Percentiles rank a stretch among this genome's conserved stretches.
These are phyloP conservation scores for Candida ortonii DNA, from an alignment of 805 yeast genomes.

Conservation along the genomic window DNA sequence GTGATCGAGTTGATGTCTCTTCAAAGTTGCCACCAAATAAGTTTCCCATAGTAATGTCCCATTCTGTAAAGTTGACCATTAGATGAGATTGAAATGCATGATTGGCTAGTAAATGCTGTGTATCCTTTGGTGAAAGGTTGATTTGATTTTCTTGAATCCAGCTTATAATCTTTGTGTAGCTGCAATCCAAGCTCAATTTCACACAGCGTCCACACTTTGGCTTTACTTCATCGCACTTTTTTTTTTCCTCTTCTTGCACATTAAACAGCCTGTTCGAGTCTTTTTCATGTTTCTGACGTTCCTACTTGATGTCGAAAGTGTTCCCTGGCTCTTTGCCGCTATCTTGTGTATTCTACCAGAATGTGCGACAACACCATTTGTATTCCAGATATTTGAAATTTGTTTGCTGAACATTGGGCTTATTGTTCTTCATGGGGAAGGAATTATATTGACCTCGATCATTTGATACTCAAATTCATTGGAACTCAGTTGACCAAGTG, in stretches of 20 bases:
- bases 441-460: too few species aligned
- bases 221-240: slow-evolving; percentile 34
- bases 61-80: slow-evolving; percentile 16
- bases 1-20: not conserved
- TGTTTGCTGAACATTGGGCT: too few species aligned
- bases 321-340: too few species aligned
- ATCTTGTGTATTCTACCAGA: too few species aligned
- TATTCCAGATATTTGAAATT: too few species aligned
- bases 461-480: too few species aligned
- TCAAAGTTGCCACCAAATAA: not conserved
- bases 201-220: slow-evolving; percentile 24
- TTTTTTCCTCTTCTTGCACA: slow-evolving; percentile 42
- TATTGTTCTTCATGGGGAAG: too few species aligned
- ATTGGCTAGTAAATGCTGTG: slow-evolving; percentile 1
- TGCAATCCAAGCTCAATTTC: slow-evolving; percentile 20
- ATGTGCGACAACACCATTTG: too few species aligned
- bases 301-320: not conserved
- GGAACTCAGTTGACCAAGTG: too few species aligned
- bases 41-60: slow-evolving; percentile 14
- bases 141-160: slow-evolving; percentile 23
- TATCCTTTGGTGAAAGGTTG: not conserved
- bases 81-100: too few species aligned
- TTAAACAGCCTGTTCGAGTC: slow-evolving; percentile 38
- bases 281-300: slow-evolving; percentile 10
- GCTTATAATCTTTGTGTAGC: slow-evolving; percentile 15